Evolutionary conservation across 2,329 filamentous ascomycete genomes (phyloP).

Genomic region (Rhynchosporium agropyri): DNA sequence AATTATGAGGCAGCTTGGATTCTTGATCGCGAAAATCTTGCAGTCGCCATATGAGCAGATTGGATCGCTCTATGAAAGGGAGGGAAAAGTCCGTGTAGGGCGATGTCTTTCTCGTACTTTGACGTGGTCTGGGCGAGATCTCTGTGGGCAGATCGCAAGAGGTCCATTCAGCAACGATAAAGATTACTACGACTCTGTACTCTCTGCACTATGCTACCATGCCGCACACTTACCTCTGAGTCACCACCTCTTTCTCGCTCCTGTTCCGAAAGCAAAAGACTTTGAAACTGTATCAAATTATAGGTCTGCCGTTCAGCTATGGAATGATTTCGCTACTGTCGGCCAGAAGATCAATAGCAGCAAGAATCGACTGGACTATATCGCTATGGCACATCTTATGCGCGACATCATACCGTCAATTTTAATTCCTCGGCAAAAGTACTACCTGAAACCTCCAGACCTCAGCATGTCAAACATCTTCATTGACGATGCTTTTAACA

Average conservation of each 20-base stretch:
- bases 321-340: conserved; percentile 12
- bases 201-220: conserved; percentile 8
- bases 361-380: conserved; percentile 17
- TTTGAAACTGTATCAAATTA: conserved; percentile 7
- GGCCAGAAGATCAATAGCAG: conserved; percentile 13
- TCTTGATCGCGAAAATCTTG: conserved; percentile 6
- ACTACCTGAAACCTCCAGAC: conserved; percentile 17
- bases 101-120: conserved; percentile 1
- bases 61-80: conserved; percentile 9
- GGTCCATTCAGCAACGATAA: conserved; percentile 7
- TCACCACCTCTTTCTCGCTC: conserved; percentile 39
- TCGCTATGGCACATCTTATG: conserved; percentile 11
- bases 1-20: conserved; percentile 8
- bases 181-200: conserved; percentile 9
- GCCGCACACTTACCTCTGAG: conserved; percentile 1
- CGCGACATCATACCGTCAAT: conserved; percentile 16
- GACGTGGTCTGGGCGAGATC: neutral
- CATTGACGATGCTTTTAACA: conserved; percentile 17
- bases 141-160: neutral
- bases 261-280: conserved; percentile 15
- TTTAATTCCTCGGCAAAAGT: conserved; percentile 15
- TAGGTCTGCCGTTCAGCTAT: conserved; percentile 8
- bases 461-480: conserved; percentile 16
- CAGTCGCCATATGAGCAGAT: conserved; percentile 3
- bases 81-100: conserved; percentile 7